These are phyloP conservation scores for Neofusicoccum ribis DNA, from an alignment of 2,329 filamentous ascomycete species.

Conservation along the genomic window DNA sequence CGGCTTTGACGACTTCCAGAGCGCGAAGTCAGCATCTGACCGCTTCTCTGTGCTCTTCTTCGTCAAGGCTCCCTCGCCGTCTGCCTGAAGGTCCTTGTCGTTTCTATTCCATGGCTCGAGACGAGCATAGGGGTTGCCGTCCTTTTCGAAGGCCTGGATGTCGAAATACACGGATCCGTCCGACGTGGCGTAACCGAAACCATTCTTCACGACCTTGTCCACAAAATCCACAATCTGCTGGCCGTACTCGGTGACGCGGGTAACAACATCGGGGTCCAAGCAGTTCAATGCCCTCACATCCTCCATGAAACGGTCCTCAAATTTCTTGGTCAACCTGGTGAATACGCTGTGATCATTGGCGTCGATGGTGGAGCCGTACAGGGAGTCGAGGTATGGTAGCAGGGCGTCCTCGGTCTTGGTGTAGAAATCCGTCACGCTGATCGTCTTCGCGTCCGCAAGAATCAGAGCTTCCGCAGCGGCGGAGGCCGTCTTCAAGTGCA, in stretches of 20 bases:
- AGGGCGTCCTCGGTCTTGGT: constrained; percentile 67
- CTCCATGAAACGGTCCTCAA: constrained; percentile 82
- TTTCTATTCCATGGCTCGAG: constrained; percentile 83
- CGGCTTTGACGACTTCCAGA: constrained; percentile 91
- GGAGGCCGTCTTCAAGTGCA: constrained; percentile 71
- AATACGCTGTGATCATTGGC: constrained; percentile 73
- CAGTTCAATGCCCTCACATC: constrained; percentile 90
- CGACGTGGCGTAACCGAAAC: constrained; percentile 73
- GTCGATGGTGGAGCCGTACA: constrained; percentile 58
- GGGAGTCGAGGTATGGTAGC: constrained; percentile 75
- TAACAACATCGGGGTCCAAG: constrained; percentile 75
- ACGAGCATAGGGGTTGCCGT: constrained; percentile 81
- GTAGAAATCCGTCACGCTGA: constrained; percentile 53
- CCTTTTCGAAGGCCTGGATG: constrained; percentile 79
- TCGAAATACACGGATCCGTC: constrained; percentile 95
- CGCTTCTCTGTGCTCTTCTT: constrained; percentile 66
- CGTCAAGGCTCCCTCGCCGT: constrained; percentile 81
- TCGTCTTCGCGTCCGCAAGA: constrained; percentile 25
- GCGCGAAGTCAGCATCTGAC: constrained; percentile 78
- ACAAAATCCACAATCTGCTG: constrained; percentile 85
- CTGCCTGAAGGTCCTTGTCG: constrained; percentile 78
- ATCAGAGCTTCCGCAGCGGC: constrained; percentile 55
- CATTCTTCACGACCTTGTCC: constrained; percentile 77
- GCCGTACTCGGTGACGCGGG: constrained; percentile 89
- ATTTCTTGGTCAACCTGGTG: constrained; percentile 79